Percentiles rank a stretch among this genome's conserved stretches.
Evolutionary conservation across 2,329 filamentous ascomycete genomes (phyloP).

Genomic region (Penicillium sp.): DNA sequence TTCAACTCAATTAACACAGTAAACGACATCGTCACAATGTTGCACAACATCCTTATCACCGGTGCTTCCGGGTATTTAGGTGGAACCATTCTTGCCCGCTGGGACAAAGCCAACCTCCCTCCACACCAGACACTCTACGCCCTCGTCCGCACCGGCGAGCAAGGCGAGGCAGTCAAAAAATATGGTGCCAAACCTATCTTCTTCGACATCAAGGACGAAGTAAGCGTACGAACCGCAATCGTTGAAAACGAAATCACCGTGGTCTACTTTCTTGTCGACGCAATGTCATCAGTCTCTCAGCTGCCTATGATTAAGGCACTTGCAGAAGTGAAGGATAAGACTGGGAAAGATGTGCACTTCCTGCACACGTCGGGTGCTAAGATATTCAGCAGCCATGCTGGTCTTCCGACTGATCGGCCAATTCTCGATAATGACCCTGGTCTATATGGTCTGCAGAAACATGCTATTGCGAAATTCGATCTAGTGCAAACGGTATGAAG

Average conservation of each 20-base stretch:
- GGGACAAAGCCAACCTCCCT: conserved; percentile 41
- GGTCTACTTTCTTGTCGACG: conserved; percentile 53
- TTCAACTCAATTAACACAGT: not conserved
- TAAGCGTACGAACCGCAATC: conserved; percentile 40
- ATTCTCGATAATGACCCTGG: conserved; percentile 49
- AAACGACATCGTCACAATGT: not conserved
- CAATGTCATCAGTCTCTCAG: conserved; percentile 18
- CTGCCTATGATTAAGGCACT: conserved; percentile 49
- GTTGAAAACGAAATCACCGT: conserved; percentile 49
- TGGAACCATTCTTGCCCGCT: conserved; percentile 50
- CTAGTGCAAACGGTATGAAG: conserved; percentile 5
- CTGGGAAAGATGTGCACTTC: conserved; percentile 50
- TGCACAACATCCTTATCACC: conserved; percentile 26
- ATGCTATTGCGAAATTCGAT: conserved; percentile 20
- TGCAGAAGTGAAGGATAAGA: conserved; percentile 45
- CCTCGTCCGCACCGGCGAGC: conserved; percentile 49
- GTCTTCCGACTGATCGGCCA: conserved; percentile 43
- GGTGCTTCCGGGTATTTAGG: conserved; percentile 53
- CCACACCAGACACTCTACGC: conserved; percentile 49
- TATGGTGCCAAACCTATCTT: conserved; percentile 48
- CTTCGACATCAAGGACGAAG: conserved; percentile 43
- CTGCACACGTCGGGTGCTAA: conserved; percentile 57
- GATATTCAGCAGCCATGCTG: conserved; percentile 53
- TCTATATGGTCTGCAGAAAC: conserved; percentile 49
- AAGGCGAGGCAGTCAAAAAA: conserved; percentile 48